Evolutionary conservation across 345 rosid genomes (phyloP).

Genomic region (Dimocarpus longan): DNA sequence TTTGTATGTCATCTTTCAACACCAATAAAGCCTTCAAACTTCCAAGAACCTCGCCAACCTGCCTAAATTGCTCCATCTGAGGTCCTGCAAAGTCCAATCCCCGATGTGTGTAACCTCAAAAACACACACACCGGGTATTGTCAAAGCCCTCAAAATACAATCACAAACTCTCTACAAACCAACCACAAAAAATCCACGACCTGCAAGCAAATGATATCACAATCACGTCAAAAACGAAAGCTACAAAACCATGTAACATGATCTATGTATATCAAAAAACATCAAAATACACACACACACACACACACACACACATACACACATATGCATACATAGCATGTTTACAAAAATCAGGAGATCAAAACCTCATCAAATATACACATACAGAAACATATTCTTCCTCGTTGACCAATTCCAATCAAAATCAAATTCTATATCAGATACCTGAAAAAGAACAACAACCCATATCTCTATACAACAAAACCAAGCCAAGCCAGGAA

Average conservation of each 20-base stretch:
- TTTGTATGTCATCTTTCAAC: constrained; percentile 69
- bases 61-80: constrained; percentile 82
- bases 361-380: not conserved
- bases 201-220: constrained; percentile 6
- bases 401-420: constrained; percentile 14
- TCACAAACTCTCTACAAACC: constrained; percentile 15
- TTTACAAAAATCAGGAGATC: not conserved
- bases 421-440: constrained; percentile 25
- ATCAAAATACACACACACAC: too few relatives aligned
- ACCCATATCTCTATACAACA: constrained; percentile 17
- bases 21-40: constrained; percentile 87
- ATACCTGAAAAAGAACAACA: constrained; percentile 1
- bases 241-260: not conserved
- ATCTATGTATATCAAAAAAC: too few relatives aligned
- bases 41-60: constrained; percentile 88
- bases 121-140: constrained; percentile 4
- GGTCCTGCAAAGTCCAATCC: not conserved
- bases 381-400: not conserved
- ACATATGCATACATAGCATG: not conserved
- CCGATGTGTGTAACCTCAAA: not conserved
- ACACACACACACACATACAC: too few relatives aligned
- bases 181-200: constrained; percentile 1
- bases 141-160: not conserved
- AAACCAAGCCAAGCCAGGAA: not conserved
- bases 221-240: not conserved